These are phyloP conservation scores for Scytalidium lignicola DNA, from an alignment of 2,329 filamentous ascomycete genomes.

Conservation along the genomic window DNA sequence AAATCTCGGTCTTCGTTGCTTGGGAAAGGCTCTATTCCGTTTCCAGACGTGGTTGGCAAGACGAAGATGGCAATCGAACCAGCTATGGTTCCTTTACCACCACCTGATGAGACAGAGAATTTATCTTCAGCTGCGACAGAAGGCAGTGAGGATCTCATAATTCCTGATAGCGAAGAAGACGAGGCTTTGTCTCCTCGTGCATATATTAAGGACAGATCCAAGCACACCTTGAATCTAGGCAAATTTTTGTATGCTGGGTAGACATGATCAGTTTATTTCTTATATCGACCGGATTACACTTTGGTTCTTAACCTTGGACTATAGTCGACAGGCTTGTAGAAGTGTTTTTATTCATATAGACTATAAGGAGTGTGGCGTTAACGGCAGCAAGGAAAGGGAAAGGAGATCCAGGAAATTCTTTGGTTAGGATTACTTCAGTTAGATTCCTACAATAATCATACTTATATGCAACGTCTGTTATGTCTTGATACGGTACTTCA, in stretches of 20 bases:
- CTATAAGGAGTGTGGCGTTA: too few relatives aligned
- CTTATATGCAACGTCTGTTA: too few relatives aligned
- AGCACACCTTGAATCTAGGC: neutral
- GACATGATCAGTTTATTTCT: too few relatives aligned
- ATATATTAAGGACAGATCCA: neutral
- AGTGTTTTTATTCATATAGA: too few relatives aligned
- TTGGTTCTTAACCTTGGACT: too few relatives aligned
- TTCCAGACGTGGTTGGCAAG: slow-evolving; percentile 18
- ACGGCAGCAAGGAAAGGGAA: too few relatives aligned
- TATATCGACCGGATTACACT: too few relatives aligned
- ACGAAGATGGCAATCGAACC: slow-evolving; percentile 20
- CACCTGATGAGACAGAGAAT: slow-evolving; percentile 18
- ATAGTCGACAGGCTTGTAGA: too few relatives aligned
- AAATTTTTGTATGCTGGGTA: neutral
- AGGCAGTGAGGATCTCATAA: slow-evolving; percentile 47
- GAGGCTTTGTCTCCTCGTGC: slow-evolving; percentile 15
- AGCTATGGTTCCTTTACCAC: slow-evolving; percentile 31
- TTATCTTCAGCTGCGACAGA: slow-evolving; percentile 16
- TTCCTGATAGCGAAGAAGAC: slow-evolving; percentile 43
- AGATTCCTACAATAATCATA: too few relatives aligned
- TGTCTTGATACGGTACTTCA: neutral
- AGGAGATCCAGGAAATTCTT: too few relatives aligned
- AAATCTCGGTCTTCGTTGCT: slow-evolving; percentile 12
- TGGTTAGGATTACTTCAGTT: too few relatives aligned
- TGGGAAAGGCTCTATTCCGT: slow-evolving; percentile 15